Conservation (phyloP, 2,329 filamentous ascomycete species). For the Stachybotrys echinatus region DNA sequence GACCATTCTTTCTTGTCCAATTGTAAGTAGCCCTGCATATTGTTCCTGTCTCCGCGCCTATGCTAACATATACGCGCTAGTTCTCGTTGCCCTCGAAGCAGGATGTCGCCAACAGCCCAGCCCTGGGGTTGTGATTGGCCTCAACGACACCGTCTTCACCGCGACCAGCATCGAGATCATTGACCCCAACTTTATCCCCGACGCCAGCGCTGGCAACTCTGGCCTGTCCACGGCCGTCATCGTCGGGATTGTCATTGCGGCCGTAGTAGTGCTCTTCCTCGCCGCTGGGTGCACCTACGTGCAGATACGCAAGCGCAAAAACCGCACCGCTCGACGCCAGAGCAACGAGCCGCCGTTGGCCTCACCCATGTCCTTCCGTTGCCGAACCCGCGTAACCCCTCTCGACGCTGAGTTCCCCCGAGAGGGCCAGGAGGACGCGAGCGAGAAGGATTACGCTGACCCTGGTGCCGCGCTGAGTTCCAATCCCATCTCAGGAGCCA, state of each 20-base stretch:
- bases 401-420: slow-evolving; percentile 12
- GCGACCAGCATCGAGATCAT: slow-evolving; percentile 22
- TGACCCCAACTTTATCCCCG: slow-evolving; percentile 20
- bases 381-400: slow-evolving; percentile 33
- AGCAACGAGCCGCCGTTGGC: slow-evolving; percentile 3
- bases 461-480: slow-evolving; percentile 8
- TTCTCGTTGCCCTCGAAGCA: slow-evolving; percentile 44
- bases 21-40: slow-evolving; percentile 29
- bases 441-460: slow-evolving; percentile 12
- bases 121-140: slow-evolving; percentile 26
- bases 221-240: slow-evolving; percentile 33
- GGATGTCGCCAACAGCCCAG: slow-evolving; percentile 44
- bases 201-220: slow-evolving; percentile 4
- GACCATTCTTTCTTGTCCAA: slow-evolving; percentile 42
- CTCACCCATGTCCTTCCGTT: slow-evolving; percentile 46
- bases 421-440: slow-evolving; percentile 8
- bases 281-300: slow-evolving; percentile 35
- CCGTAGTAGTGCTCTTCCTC: slow-evolving; percentile 29
- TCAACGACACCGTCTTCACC: slow-evolving; percentile 42
- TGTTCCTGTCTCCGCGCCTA: not conserved
- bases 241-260: slow-evolving; percentile 37
- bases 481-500: slow-evolving; percentile 5
- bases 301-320: slow-evolving; percentile 38
- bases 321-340: slow-evolving; percentile 14
- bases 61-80: slow-evolving; percentile 22